Evolutionary conservation across 371 early-diverging fungal species (phyloP), one percentile per base, ranked within the genome.

Genomic region (Mucor plumbeus): DNA sequence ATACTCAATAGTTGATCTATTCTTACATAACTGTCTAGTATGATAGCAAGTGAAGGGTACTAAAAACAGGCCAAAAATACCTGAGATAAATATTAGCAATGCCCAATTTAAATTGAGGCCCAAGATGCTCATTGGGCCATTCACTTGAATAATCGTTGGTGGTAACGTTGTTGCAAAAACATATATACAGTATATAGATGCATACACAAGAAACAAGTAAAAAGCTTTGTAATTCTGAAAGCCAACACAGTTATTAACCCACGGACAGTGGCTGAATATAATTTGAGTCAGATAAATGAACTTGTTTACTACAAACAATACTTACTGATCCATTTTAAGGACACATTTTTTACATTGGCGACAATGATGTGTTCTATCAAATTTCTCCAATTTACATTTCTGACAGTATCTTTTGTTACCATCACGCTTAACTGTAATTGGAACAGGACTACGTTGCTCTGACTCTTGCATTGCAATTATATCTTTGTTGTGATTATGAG

Each of bases 211-310:
- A 68, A 90, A 92, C 10, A 88, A 71, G 59, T 85, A 86, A 76
- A 93, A 93, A 67, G 75, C 81, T 72, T 90, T 92, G 68, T 88
- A 83, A 64, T 91, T 93, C 39, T 68, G 60, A 66, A 81, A 89
- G 1, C 93, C 93, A 7, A 93, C 87, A 67, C 91, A 92, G 61
- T 86, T 87, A 66, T 90, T 89, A 19, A 91, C 69, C 90, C 85
- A 86, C 31, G 86, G 84, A 70, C 91, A 90, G 64, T 89, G 89
- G 57, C 87, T 85, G 64, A 21, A 11, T 7, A 14, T 8, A 14
- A 39, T 7, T 3, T 7, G 48, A 35, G 7, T 33, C 2, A 44
- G 6, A n/a, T 11, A 4, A 33, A 2, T 43, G 48, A 1, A 47
- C 26, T 19, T 15, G 0, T 9, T 8, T 34, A 33, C 15, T 9